Evolutionary conservation across 1,284 basidiomycete genomes (phyloP).

Genomic region (Ceratobasidium sp.): DNA sequence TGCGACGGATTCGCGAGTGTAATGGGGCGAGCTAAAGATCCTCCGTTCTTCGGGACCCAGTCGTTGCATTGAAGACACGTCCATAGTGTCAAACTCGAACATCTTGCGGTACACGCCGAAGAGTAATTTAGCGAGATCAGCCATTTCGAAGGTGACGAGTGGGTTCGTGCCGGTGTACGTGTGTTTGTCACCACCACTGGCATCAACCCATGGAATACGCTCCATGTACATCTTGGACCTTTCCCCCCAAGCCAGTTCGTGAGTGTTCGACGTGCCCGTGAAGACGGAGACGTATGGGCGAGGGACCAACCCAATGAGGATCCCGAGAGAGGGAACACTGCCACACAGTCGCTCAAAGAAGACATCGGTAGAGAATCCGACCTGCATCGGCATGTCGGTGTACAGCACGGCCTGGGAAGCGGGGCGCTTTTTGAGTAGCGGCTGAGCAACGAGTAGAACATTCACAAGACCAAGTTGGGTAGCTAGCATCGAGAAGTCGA

Average conservation of each 20-base stretch:
- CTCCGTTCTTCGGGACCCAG: slow-evolving; percentile 46
- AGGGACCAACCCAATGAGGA: slow-evolving; percentile 60
- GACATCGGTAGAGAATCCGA: slow-evolving; percentile 50
- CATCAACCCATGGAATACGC: slow-evolving; percentile 23
- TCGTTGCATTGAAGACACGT: slow-evolving; percentile 45
- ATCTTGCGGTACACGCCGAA: slow-evolving; percentile 61
- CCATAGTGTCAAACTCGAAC: slow-evolving; percentile 56
- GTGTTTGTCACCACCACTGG: slow-evolving; percentile 48
- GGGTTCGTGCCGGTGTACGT: slow-evolving; percentile 22
- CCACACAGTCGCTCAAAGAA: slow-evolving; percentile 56
- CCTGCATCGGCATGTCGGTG: slow-evolving; percentile 58
- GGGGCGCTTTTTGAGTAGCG: slow-evolving; percentile 54
- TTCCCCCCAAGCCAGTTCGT: slow-evolving; percentile 54
- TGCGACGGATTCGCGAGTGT: slow-evolving; percentile 60
- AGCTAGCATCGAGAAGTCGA: slow-evolving; percentile 65
- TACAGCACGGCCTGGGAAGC: slow-evolving; percentile 54
- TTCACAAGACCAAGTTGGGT: slow-evolving; percentile 66
- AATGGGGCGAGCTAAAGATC: slow-evolving; percentile 55
- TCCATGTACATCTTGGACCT: background rate
- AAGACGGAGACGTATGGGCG: slow-evolving; percentile 58
- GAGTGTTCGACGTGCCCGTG: slow-evolving; percentile 57
- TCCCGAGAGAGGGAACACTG: slow-evolving; percentile 56
- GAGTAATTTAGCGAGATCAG: slow-evolving; percentile 58
- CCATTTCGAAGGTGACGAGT: slow-evolving; percentile 51
- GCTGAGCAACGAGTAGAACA: slow-evolving; percentile 56